A percentile compares a stretch with the other conserved stretches of the same genome.
Evolutionary conservation across 805 yeast species (phyloP).

Genomic region (Kazachstania martiniae): DNA sequence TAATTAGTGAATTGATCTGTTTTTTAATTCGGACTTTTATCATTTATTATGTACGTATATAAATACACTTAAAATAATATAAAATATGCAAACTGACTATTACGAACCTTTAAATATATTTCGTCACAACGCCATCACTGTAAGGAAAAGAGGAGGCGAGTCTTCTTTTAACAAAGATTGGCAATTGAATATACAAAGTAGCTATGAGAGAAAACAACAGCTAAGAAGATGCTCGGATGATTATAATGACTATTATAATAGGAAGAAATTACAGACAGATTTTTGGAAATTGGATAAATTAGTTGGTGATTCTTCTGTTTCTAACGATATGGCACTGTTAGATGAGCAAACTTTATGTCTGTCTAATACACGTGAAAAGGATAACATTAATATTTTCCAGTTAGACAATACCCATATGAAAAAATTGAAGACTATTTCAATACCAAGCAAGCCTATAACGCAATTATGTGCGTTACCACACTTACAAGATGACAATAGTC

Average conservation of each 20-base stretch:
- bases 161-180: constrained; percentile 14
- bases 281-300: constrained; percentile 13
- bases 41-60: no score
- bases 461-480: background rate
- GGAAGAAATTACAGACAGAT: constrained; percentile 18
- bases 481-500: constrained; percentile 7
- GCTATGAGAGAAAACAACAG: no score
- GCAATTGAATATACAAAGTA: no score
- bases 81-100: no score
- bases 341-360: no score
- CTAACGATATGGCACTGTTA: no score
- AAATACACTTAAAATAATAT: background rate
- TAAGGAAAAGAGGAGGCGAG: constrained; percentile 11
- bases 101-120: constrained; percentile 20
- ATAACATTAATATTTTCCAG: constrained; percentile 14
- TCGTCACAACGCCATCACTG: constrained; percentile 19
- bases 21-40: no score
- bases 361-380: constrained; percentile 8
- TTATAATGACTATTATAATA: constrained; percentile 19
- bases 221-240: constrained; percentile 22
- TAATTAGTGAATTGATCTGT: no score
- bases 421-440: constrained; percentile 16
- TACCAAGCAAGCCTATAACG: constrained; percentile 17
- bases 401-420: constrained; percentile 7
- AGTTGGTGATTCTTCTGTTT: background rate